A percentile compares a stretch with the other conserved stretches of the same genome.
These are phyloP conservation scores for Phallus indusiatus DNA, from an alignment of 768 basidiomycete species.

Conservation along the genomic window DNA sequence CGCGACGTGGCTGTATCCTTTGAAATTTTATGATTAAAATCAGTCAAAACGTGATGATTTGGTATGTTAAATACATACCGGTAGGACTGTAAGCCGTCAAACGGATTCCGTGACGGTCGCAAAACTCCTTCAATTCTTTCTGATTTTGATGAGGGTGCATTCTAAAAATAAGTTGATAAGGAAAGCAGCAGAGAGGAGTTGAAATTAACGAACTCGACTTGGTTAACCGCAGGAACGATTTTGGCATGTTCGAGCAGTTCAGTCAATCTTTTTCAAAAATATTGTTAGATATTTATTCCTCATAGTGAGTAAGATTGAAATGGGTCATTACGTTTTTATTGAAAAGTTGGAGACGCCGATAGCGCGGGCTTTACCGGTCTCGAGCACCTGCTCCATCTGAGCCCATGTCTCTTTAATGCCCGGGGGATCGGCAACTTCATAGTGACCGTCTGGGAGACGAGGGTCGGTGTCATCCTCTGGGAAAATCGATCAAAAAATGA, in stretches of 20 bases:
- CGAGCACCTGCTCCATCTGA: constrained; percentile 40
- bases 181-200: neutral
- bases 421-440: constrained; percentile 13
- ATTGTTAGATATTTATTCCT: neutral
- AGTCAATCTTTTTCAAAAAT: constrained; percentile 3
- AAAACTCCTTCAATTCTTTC: constrained; percentile 36
- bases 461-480: constrained; percentile 15
- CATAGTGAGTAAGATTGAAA: no score
- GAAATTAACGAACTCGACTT: constrained; percentile 27
- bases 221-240: constrained; percentile 37
- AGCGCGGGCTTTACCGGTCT: constrained; percentile 36
- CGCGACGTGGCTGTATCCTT: constrained; percentile 36
- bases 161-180: constrained; percentile 17
- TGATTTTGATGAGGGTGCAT: constrained; percentile 45
- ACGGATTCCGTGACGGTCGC: constrained; percentile 38
- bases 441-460: constrained; percentile 27
- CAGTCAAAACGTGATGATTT: neutral
- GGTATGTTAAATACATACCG: constrained; percentile 18
- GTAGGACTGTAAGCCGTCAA: constrained; percentile 42
- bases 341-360: constrained; percentile 57
- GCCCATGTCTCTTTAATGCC: constrained; percentile 37
- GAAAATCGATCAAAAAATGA: neutral
- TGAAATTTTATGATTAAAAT: neutral
- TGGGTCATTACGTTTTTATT: constrained; percentile 33
- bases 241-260: constrained; percentile 30